Base-by-base conservation (phyloP, 331 rosid species). In the Phaseolus coccineus region DNA sequence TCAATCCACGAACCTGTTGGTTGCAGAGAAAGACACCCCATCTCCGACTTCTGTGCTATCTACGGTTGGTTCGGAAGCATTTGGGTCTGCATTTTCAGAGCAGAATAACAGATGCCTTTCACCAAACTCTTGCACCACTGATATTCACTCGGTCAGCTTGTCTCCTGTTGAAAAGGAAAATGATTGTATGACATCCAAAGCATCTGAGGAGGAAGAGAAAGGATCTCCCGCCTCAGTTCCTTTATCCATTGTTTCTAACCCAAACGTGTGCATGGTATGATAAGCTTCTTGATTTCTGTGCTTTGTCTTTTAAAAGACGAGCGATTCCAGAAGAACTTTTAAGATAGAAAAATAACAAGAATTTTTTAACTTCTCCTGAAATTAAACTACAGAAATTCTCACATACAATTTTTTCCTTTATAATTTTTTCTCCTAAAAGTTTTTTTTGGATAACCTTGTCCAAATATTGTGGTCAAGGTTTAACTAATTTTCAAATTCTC, bases 21-120 rank as follows among this genome's bases (percentile, higher is more conserved):
- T 30, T 80, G 58, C 86, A 8, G 94, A 84, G 81, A 89, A 90
- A 71, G 91, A 84, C 56, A 80, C 82, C 37, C 89, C 76, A 31
- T 92, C 98, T 55, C 98, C 97, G 8, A 87, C 96, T 40, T 95
- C 97, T 6, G 93, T 87, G 58, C 73, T 91, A 31, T 84, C 95
- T 31, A 78, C 85, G 35, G 77, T 62, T 62, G 88, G 91, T 75
- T 91, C 94, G 0, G 98, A 95, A 59, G 82, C 87, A 75, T 75
- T 87, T 6, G 90, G 85, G 37, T 81, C 92, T n/a, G 83, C 86
- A 39, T 69, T 80, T 84, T 90, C 89, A 7, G 91, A 87, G 82
- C 96, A 85, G 76, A 87, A 61, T 52, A 91, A 85, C 63, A 73
- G 87, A 84, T 95, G 92, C 40, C 87, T 72, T 50, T 90, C 93